These are phyloP conservation scores for Talaromyces albobiverticillius DNA, from an alignment of 2,329 filamentous ascomycete species.

Conservation along the genomic window DNA sequence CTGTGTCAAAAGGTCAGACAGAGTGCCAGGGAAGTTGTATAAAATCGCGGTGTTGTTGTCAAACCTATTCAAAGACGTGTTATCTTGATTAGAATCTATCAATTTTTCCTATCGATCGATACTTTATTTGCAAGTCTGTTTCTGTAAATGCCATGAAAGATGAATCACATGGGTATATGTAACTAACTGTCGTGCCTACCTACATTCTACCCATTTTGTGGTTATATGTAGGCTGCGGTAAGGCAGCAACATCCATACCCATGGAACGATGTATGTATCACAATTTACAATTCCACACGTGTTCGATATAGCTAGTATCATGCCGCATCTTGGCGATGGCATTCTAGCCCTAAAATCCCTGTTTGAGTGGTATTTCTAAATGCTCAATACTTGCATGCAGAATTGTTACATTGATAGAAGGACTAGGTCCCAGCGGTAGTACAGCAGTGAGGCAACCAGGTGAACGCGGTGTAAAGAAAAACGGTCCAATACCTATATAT, in stretches of 20 bases:
- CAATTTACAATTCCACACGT: neutral
- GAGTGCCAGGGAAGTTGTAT: constrained; percentile 27
- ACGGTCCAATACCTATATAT: too few relatives aligned
- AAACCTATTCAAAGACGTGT: constrained; percentile 11
- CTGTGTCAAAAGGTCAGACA: constrained; percentile 17
- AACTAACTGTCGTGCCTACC: neutral
- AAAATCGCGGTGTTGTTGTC: constrained; percentile 22
- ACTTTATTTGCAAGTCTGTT: neutral
- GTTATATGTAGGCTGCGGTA: neutral
- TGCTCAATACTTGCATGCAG: too few relatives aligned
- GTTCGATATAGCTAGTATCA: neutral
- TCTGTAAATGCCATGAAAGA: neutral
- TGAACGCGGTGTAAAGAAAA: too few relatives aligned
- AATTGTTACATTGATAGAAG: too few relatives aligned
- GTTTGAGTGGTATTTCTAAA: too few relatives aligned
- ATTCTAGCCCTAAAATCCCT: too few relatives aligned
- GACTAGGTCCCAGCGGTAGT: too few relatives aligned
- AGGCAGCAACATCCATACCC: constrained; percentile 2
- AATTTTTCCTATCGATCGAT: neutral
- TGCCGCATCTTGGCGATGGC: too few relatives aligned
- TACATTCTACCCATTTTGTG: neutral
- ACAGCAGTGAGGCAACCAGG: too few relatives aligned
- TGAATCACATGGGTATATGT: too few relatives aligned
- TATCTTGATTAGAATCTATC: constrained; percentile 2
- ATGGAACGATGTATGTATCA: neutral